phyloP scores from a whole-genome alignment of 148 eudicot genomes.

The Nepenthes gracilis region DNA sequence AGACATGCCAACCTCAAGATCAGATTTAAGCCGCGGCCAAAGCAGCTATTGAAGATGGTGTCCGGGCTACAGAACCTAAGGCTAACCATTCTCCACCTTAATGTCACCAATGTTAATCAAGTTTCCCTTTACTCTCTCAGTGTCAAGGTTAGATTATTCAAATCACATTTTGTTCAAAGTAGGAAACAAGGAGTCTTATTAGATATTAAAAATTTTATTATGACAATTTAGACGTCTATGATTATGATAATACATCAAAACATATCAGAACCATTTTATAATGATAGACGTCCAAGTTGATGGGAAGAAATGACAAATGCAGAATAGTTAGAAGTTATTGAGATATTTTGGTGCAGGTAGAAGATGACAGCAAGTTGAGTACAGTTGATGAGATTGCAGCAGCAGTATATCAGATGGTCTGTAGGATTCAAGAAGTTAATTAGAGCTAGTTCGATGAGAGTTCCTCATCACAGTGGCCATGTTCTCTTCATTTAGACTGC shows the following conservation, averaged over 20 bases:
- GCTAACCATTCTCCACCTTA: conserved; percentile 49
- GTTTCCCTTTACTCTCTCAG: conserved; percentile 43
- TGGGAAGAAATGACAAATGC: neutral
- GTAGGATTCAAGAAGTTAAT: conserved; percentile 20
- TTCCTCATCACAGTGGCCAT: no score
- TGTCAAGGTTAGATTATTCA: conserved; percentile 39
- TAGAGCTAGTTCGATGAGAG: no score
- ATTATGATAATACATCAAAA: neutral
- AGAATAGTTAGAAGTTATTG: neutral
- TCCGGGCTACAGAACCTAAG: conserved; percentile 33
- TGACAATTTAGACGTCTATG: neutral
- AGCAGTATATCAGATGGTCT: conserved; percentile 36
- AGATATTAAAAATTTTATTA: neutral
- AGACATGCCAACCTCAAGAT: conserved; percentile 57
- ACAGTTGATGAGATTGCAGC: conserved; percentile 52
- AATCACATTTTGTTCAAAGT: neutral
- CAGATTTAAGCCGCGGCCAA: conserved; percentile 23
- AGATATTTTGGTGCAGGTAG: conserved; percentile 23
- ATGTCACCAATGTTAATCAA: conserved; percentile 35
- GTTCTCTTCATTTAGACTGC: no score
- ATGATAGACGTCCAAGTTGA: neutral
- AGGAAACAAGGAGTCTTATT: neutral
- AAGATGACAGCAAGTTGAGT: conserved; percentile 37
- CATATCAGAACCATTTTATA: neutral
- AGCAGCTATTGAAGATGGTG: conserved; percentile 41